Percentiles rank a stretch among this genome's conserved stretches.
These are phyloP conservation scores for Ramaria sp. DNA, from an alignment of 768 basidiomycete genomes.

Conservation along the genomic window DNA sequence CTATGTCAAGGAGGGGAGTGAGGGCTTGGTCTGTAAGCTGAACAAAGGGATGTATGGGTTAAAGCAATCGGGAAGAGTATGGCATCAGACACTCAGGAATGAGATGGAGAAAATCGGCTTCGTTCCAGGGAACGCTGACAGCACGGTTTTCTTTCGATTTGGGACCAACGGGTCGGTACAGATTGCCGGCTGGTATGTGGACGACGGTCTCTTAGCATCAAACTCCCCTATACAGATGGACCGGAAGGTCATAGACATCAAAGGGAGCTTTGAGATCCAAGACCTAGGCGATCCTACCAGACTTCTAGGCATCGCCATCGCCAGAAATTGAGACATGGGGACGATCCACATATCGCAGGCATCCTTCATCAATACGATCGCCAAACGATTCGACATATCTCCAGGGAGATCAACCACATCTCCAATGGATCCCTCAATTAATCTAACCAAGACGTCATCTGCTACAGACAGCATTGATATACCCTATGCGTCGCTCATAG, in stretches of 20 bases:
- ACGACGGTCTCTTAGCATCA: background rate
- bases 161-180: no score
- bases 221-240: no score
- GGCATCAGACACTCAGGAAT: no score
- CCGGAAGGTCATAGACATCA: no score
- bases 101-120: no score
- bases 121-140: no score
- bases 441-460: background rate
- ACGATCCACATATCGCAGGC: background rate
- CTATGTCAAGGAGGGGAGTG: conserved; percentile 14
- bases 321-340: background rate
- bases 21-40: conserved; percentile 14
- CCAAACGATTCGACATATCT: background rate
- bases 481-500: background rate
- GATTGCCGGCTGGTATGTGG: background rate
- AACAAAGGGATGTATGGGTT: conserved; percentile 26
- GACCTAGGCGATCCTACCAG: background rate
- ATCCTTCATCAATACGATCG: background rate
- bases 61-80: no score
- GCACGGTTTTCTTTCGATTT: no score
- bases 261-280: background rate
- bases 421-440: background rate
- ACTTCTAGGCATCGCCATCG: background rate
- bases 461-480: background rate
- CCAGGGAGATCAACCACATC: background rate